Evolutionary conservation across 768 basidiomycete species (phyloP).

Genomic region (Podaxis sp.): DNA sequence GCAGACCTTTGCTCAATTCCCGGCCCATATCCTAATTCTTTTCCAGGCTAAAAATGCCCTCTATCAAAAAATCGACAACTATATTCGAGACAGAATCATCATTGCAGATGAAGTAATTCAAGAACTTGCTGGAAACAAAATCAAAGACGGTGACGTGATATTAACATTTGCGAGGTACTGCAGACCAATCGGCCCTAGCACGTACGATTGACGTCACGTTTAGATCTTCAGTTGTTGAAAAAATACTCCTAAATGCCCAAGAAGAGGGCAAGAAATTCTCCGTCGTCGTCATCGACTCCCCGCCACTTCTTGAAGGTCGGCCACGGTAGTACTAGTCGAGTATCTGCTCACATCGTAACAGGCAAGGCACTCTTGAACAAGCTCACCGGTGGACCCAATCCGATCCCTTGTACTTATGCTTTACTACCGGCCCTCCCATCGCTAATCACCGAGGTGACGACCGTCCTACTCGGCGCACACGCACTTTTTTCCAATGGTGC

Average conservation of each 20-base stretch:
- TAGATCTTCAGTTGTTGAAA: slow-evolving; percentile 94
- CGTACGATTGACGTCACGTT: slow-evolving; percentile 2
- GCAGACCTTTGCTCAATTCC: slow-evolving; percentile 15
- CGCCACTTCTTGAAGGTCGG: slow-evolving; percentile 87
- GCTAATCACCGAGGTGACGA: slow-evolving; percentile 77
- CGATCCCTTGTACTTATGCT: slow-evolving; percentile 87
- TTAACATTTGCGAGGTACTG: slow-evolving; percentile 88
- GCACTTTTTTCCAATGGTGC: slow-evolving; percentile 94
- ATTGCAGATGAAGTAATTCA: slow-evolving; percentile 93
- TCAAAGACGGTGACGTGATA: slow-evolving; percentile 90
- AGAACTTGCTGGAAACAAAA: slow-evolving; percentile 86
- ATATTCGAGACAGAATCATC: slow-evolving; percentile 91
- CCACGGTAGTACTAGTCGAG: slow-evolving; percentile 3
- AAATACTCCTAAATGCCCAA: slow-evolving; percentile 78
- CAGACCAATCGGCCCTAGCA: background rate
- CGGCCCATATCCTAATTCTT: slow-evolving; percentile 5
- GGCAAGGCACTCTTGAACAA: slow-evolving; percentile 78
- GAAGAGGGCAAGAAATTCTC: slow-evolving; percentile 76
- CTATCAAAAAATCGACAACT: slow-evolving; percentile 85
- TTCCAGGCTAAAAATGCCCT: slow-evolving; percentile 83
- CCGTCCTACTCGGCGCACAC: slow-evolving; percentile 89
- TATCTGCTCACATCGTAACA: slow-evolving; percentile 27
- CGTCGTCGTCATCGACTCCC: slow-evolving; percentile 93
- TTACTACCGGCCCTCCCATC: slow-evolving; percentile 85
- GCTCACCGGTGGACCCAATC: slow-evolving; percentile 54